phyloP scores from a whole-genome alignment of 768 basidiomycete genomes.

The Tulasnella sp. region DNA sequence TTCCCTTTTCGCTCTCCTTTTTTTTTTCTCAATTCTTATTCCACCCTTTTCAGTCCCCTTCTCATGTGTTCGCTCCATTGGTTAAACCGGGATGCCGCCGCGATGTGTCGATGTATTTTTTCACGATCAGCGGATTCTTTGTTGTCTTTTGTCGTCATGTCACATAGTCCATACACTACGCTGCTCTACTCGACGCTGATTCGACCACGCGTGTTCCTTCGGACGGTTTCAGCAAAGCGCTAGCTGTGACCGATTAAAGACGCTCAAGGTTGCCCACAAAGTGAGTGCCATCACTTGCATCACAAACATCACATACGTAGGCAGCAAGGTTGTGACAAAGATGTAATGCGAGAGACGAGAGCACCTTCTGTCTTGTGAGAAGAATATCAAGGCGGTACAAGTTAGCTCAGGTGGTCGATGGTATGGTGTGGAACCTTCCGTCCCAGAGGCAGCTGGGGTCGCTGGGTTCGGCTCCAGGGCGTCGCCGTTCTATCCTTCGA shows the following conservation, averaged over 20 bases:
- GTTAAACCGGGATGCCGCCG: background rate
- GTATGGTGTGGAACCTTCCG: background rate
- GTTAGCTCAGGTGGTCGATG: background rate
- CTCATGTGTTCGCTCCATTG: background rate
- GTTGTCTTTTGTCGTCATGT: background rate
- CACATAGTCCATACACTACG: slow-evolving; percentile 13
- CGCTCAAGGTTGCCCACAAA: too few species aligned
- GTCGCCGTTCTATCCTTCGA: too few species aligned
- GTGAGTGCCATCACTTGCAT: too few species aligned
- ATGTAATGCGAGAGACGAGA: background rate
- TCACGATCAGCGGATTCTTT: background rate
- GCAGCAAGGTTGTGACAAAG: too few species aligned
- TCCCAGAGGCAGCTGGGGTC: background rate
- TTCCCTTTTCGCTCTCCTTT: background rate
- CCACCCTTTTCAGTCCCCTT: background rate
- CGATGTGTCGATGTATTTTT: background rate
- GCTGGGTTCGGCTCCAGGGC: too few species aligned
- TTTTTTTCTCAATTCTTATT: background rate
- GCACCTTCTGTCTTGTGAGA: background rate
- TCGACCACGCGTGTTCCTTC: too few species aligned
- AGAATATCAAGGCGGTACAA: background rate
- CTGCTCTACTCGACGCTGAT: background rate
- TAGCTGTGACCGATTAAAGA: too few species aligned
- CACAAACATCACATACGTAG: too few species aligned
- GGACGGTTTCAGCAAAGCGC: too few species aligned